Evolutionary conservation across 2,329 filamentous ascomycete genomes (phyloP).

Genomic region (Neonectria faginata): DNA sequence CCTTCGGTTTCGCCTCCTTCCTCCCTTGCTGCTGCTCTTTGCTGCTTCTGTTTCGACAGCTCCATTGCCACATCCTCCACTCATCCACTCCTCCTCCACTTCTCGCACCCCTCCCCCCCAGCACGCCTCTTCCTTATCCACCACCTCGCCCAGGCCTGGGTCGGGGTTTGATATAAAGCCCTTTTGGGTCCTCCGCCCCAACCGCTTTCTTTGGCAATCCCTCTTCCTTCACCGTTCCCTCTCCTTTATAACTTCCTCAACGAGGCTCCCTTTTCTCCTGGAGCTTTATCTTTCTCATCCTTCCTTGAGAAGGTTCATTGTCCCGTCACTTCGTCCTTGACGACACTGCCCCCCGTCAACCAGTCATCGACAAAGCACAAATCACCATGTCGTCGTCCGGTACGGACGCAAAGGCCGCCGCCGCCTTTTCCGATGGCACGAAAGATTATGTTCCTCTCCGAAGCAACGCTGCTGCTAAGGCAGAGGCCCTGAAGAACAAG

Average conservation of each 20-base stretch:
- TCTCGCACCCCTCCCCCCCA: conserved; percentile 36
- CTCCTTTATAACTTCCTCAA: conserved; percentile 25
- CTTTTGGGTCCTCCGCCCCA: conserved; percentile 45
- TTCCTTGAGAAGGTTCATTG: conserved; percentile 34
- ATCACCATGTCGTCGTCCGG: conserved; percentile 54
- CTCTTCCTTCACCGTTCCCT: conserved; percentile 25
- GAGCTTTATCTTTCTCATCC: conserved; percentile 30
- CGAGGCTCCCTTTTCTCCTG: conserved; percentile 34
- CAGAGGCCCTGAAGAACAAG: conserved; percentile 41
- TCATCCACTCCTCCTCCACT: conserved; percentile 40
- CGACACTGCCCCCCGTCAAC: conserved; percentile 13
- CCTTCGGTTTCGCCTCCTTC: background rate
- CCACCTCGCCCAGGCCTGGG: conserved; percentile 37
- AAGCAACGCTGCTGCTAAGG: conserved; percentile 36
- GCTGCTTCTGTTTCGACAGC: conserved; percentile 20
- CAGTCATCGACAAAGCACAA: conserved; percentile 14
- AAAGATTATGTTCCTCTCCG: conserved; percentile 66
- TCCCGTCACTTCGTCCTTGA: conserved; percentile 25
- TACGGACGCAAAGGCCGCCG: conserved; percentile 54
- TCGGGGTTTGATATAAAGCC: conserved; percentile 45
- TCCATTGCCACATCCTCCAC: conserved; percentile 27
- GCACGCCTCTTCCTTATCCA: conserved; percentile 30
- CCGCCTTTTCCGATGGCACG: conserved; percentile 64
- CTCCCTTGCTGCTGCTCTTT: conserved; percentile 19
- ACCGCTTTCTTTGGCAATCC: conserved; percentile 34